Base-by-base conservation (phyloP, 148 eudicot genomes). In the Mesembryanthemum crystallinum region DNA sequence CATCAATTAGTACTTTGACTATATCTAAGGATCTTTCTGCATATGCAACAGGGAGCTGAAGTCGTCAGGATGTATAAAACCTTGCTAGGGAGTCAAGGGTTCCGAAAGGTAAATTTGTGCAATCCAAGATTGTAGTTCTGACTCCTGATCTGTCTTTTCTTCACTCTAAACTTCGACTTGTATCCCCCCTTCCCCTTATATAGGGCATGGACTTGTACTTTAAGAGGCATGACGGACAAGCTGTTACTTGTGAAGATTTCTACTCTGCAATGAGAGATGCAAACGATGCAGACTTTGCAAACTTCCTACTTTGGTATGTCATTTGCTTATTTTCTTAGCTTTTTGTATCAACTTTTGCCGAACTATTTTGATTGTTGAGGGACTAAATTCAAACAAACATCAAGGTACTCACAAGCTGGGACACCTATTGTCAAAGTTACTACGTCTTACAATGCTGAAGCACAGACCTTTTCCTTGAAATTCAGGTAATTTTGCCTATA, bases 1-100 rank as follows among this genome's bases (percentile, higher is more conserved):
- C 29, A 8, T 79, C 27, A 39, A 35, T 37, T 37, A 8, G 27
- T 54, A 30, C 54, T 66, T 71, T 72, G 17, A 25, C 27, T 69
- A 3, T 71, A 33, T 69, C 17, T 69, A 45, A 69, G 49, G 28
- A 24, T 52, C 30, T 59, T 64, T 74, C 25, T 70, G 25, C 70
- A 14, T 52, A 8, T 70, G 63, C 70, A 67, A 73, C 83, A 94
- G 91, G 99, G 99, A 77, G 99, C 99, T 65, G 99, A 96, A 89
- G 99, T 92, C 74, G 99, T 96, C 77, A 87, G 99, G 85, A 96
- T 96, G 99, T 96, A 96, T 88, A 96, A 96, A 83, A 96, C 99
- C 67, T 80, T 96, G 81, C 79, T 96, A 69, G 97, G 98, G 32
- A 82, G 80, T 77, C 82, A 90, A 85, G 99, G 99, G 39, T 96